Evolutionary conservation across 202 grass and related monocot genomes (phyloP), one percentile per base, ranked within the genome.

Genomic region (Panicum virgatum): DNA sequence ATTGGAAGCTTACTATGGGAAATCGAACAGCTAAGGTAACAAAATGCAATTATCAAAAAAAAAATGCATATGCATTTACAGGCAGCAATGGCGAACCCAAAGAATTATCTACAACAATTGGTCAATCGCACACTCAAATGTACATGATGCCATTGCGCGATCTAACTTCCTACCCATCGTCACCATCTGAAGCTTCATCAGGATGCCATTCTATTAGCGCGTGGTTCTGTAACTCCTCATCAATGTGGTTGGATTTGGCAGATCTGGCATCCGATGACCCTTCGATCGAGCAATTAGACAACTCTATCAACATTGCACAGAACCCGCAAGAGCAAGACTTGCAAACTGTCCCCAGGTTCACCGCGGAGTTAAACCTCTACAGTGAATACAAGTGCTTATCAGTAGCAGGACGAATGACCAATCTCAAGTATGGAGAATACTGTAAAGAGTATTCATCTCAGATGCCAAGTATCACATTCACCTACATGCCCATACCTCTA

Each of bases 251-350:
- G 16, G 16, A 58, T 58, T 34, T 20, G 4, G 82, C 76, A 76
- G 86, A 66, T 82, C 52, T 34, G 20, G 37, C 37, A 50, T 56
- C 83, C 25, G 56, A 29, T 9, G 71, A 53, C 9, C 44, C 82
- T 71, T 88, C 85, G 52, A 84, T 66, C 5, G 54, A 89, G 74
- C 65, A 80, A 76, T 86, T 89, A 27, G 73, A 82, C 62, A 83
- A 47, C 26, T 79, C 71, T 84, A 79, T n/a, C 71, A 86, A 80
- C 83, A 90, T 81, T 46, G 75, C 76, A 76, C 86, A 93, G 83
- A 83, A 91, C 67, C 86, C 82, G 57, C 88, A 91, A 23, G 39
- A 81, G 73, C 90, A 98, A 37, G 88, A 88, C 72, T 84, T 75
- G 79, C 78, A 84, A 44, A 85, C 68, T 71, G 79, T 62, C 43